Evolutionary conservation across 805 yeast genomes (phyloP), one percentile per base, ranked within the genome.

Genomic region (Candida anglica): DNA sequence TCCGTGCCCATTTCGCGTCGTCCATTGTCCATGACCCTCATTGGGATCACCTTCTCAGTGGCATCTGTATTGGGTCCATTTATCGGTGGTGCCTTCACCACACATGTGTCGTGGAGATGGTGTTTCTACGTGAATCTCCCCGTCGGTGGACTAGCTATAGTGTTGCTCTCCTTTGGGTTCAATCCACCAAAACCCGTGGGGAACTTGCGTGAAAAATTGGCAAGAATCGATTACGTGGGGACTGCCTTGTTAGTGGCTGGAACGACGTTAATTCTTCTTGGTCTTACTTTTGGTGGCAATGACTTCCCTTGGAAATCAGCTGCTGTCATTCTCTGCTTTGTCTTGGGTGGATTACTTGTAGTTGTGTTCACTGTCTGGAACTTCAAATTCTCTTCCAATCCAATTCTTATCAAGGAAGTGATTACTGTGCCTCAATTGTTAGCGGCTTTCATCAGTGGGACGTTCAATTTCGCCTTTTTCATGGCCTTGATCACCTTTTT

Each of bases 81-180:
- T 25, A 49, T 81, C 16, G 87, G 86, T 10, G 87, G 87, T 19
- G 79, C 77, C 0, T 72, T 82, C 37, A 68, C 84, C 1, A 56
- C 74, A 2, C 59, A 70, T 33, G 75, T 69, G 4, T 58, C 75
- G n/a, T 82, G 88, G 88, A 64, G 88, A 47, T 81, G 88, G 86
- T 77, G 86, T 46, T 83, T 81, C 50, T 83, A 76, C 56, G 66
- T 83, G 41, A 82, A 81, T 52, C 52, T 83, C 23, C 86, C 87
- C 3, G 54, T 80, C 22, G 84, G 85, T 13, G 86, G 81, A 1
- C 34, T 63, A 0, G 71, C 77, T 0, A 47, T 66, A 14, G 47
- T 50, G 0, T 42, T 66, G 6, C 49, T 75, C 13, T 30, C 65
- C 3, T 38, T 66, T 4, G 60, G 67, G 14, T 70, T 73, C 50